phyloP scores from a whole-genome alignment of 768 basidiomycete species.

The Boletales sp. region DNA sequence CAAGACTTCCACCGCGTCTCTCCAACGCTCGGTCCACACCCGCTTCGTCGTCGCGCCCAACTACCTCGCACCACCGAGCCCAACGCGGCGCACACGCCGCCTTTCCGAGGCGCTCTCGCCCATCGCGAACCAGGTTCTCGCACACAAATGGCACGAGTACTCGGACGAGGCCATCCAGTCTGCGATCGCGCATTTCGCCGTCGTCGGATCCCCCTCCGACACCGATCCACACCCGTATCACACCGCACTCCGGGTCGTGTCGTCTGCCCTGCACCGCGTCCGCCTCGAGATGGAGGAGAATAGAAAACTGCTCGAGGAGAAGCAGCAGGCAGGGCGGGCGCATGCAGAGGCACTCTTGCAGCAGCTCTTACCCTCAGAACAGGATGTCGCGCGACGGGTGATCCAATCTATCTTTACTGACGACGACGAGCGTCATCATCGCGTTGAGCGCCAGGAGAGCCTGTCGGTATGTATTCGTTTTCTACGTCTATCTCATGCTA shows the following conservation, averaged over 20 bases:
- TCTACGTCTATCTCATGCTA: background rate
- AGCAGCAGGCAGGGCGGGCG: conserved; percentile 48
- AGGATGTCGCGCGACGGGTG: conserved; percentile 64
- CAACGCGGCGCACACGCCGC: conserved; percentile 52
- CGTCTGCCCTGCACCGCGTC: conserved; percentile 56
- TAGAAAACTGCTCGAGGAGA: conserved; percentile 51
- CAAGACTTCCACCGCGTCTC: conserved; percentile 33
- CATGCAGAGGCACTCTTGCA: conserved; percentile 54
- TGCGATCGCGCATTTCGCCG: conserved; percentile 49
- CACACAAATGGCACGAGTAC: conserved; percentile 73
- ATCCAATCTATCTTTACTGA: conserved; percentile 61
- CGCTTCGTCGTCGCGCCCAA: conserved; percentile 41
- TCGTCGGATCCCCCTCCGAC: conserved; percentile 46
- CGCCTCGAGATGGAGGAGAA: conserved; percentile 64
- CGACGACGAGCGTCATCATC: conserved; percentile 41
- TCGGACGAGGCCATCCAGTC: conserved; percentile 72
- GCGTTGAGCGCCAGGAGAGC: conserved; percentile 56
- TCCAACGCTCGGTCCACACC: conserved; percentile 16
- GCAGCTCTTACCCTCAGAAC: conserved; percentile 58
- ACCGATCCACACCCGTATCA: conserved; percentile 57
- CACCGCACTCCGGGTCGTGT: conserved; percentile 63
- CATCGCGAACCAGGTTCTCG: conserved; percentile 49
- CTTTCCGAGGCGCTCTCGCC: conserved; percentile 13
- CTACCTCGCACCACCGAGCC: conserved; percentile 26
- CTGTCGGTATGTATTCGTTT: conserved; percentile 42